phyloP scores from a whole-genome alignment of 1,284 basidiomycete species.

The Pterulicium gracile region DNA sequence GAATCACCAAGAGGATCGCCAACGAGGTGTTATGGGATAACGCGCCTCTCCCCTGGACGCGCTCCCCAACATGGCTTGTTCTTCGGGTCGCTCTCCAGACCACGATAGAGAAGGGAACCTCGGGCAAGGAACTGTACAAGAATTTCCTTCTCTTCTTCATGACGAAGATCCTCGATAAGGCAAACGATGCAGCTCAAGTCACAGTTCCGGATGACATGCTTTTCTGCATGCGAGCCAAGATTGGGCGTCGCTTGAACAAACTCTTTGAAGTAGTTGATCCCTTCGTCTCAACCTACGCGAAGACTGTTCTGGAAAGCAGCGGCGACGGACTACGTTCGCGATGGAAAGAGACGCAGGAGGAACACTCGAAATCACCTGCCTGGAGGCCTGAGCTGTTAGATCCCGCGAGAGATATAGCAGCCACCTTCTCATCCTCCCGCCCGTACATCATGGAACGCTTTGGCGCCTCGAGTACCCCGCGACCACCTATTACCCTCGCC shows the following conservation, averaged over 20 bases:
- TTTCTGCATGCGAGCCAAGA: slow-evolving; percentile 22
- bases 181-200: slow-evolving; percentile 5
- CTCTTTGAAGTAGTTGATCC: slow-evolving; percentile 15
- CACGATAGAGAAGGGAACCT: slow-evolving; percentile 13
- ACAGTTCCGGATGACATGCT: slow-evolving; percentile 23
- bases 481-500: neutral
- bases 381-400: neutral
- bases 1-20: slow-evolving; percentile 27
- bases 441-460: neutral
- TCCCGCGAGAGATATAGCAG: neutral
- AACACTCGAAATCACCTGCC: neutral
- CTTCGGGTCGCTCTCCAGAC: slow-evolving; percentile 29
- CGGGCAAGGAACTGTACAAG: slow-evolving; percentile 28
- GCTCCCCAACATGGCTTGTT: slow-evolving; percentile 35
- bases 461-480: neutral
- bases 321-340: neutral
- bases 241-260: slow-evolving; percentile 26
- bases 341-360: neutral
- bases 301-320: slow-evolving; percentile 4
- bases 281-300: slow-evolving; percentile 10
- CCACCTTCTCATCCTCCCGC: neutral
- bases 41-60: slow-evolving; percentile 29
- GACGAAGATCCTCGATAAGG: slow-evolving; percentile 18
- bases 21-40: slow-evolving; percentile 34
- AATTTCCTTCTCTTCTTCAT: slow-evolving; percentile 32